Evolutionary conservation across 2,329 filamentous ascomycete genomes (phyloP), one percentile per base, ranked within the genome.

Genomic region (Capronia americana): DNA sequence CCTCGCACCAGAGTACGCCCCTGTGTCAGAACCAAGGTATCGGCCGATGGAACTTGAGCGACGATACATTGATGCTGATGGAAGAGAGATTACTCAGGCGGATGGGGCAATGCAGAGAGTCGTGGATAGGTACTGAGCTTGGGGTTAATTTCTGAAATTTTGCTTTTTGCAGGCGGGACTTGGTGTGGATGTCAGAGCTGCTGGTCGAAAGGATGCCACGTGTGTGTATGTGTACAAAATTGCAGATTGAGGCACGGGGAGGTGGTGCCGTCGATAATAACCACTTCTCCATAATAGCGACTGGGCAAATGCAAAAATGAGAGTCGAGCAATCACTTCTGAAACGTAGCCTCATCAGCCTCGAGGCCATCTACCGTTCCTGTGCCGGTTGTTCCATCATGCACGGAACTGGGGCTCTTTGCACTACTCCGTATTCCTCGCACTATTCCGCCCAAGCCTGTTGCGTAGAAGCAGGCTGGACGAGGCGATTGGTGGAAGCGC

Each of bases 61-160:
- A 54, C 63, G 71, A 48, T 71, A 70, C 28, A 51, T 70, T 26
- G 69, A 72, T 57, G 62, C 55, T n/a, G 69, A 72, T 50, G 70
- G 66, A 28, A 54, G 71, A 30, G 70, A 72, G 32, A 63, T 72
- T 26, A 65, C 69, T 14, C 53, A 60, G 6, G 20, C 68, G 63
- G 57, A 65, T 12, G 63, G 61, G 30, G 20, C 65, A 4, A 61
- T 70, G 64, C 55, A 38, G 38, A 62, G 71, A 65, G 57, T 66
- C 32, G 56, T 70, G 57, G 69, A 72, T 59, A 68, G 69, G 55
- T 72, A 72, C 63, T 71, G 46, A 41, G n/a, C 51, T 34, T 7
- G 7, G 44, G 46, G 10, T 54, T 61, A 12, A 8, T 41, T 51
- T 41, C 30, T 4, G 4, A 34, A 20, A 10, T 7, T 20, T 55